Evolutionary conservation across 2,329 filamentous ascomycete genomes (phyloP).

Genomic region (Hypoxylon sp.): DNA sequence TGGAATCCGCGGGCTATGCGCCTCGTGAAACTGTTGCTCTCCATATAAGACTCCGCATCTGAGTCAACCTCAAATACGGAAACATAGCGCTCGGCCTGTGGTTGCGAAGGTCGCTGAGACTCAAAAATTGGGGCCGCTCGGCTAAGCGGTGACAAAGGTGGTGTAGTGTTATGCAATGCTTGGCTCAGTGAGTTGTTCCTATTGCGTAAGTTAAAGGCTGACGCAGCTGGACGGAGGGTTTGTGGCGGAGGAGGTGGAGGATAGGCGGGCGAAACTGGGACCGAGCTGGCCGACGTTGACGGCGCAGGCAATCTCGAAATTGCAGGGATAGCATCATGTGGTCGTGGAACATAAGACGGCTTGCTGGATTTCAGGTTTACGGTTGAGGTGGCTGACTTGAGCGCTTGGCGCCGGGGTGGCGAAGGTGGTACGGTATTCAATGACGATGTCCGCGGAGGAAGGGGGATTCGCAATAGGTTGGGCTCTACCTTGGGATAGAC

Average conservation of each 20-base stretch:
- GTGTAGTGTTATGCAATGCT: conserved; percentile 36
- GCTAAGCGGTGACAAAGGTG: conserved; percentile 44
- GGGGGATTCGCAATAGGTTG: conserved; percentile 41
- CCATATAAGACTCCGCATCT: conserved; percentile 57
- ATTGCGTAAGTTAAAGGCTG: conserved; percentile 50
- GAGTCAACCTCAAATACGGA: conserved; percentile 67
- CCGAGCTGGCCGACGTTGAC: conserved; percentile 32
- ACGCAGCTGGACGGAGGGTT: conserved; percentile 46
- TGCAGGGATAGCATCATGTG: conserved; percentile 7
- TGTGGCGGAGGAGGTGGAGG: conserved; percentile 45
- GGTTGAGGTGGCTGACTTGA: conserved; percentile 49
- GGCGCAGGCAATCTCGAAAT: conserved; percentile 17
- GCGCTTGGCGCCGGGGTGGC: conserved; percentile 46
- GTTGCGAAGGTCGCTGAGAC: conserved; percentile 44
- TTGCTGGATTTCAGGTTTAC: conserved; percentile 43
- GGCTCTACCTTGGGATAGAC: conserved; percentile 59
- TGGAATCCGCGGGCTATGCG: conserved; percentile 63
- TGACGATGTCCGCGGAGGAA: conserved; percentile 57
- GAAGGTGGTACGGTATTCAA: conserved; percentile 48
- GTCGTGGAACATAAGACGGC: conserved; percentile 38
- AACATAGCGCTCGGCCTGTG: conserved; percentile 51
- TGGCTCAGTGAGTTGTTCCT: conserved; percentile 27
- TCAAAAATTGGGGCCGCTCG: conserved; percentile 41
- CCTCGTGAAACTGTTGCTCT: conserved; percentile 53
- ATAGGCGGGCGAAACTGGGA: conserved; percentile 50